Percentiles rank a stretch among this genome's conserved stretches.
These are phyloP conservation scores for Glycine latifolia DNA, from an alignment of 306 rosid genomes.

Conservation along the genomic window DNA sequence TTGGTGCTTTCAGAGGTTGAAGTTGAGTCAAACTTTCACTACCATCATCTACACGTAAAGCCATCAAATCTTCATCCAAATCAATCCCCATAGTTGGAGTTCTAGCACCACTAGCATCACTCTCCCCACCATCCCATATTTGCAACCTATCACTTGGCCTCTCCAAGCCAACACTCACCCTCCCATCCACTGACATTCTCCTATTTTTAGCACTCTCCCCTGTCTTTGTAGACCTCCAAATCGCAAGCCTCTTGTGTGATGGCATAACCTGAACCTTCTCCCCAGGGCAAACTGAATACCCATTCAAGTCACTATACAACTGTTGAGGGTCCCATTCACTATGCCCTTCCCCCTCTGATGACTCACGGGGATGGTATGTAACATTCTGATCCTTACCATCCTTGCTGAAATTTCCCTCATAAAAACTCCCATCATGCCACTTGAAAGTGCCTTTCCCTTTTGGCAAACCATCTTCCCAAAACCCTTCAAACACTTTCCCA, in stretches of 20 bases:
- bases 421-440: constrained; percentile 80
- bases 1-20: constrained; percentile 57
- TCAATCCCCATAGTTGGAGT: constrained; percentile 50
- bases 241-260: constrained; percentile 85
- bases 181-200: constrained; percentile 78
- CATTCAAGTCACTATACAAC: constrained; percentile 61
- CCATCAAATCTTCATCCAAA: constrained; percentile 52
- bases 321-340: constrained; percentile 82
- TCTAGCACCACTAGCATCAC: constrained; percentile 39
- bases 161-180: constrained; percentile 72
- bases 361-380: constrained; percentile 57
- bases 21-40: constrained; percentile 39
- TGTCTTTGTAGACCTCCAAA: constrained; percentile 76
- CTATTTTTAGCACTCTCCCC: constrained; percentile 54
- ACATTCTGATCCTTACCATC: constrained; percentile 71
- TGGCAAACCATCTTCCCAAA: constrained; percentile 81
- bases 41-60: constrained; percentile 46
- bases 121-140: constrained; percentile 64
- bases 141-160: constrained; percentile 68
- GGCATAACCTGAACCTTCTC: constrained; percentile 81
- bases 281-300: constrained; percentile 59
- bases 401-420: constrained; percentile 73
- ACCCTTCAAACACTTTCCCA: constrained; percentile 79
- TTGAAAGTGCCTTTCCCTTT: constrained; percentile 75
- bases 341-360: constrained; percentile 42